Percentiles rank a stretch among this genome's conserved stretches.
phyloP scores from a whole-genome alignment of 2,329 filamentous ascomycete species.

The Phaeosphaeria sp. region DNA sequence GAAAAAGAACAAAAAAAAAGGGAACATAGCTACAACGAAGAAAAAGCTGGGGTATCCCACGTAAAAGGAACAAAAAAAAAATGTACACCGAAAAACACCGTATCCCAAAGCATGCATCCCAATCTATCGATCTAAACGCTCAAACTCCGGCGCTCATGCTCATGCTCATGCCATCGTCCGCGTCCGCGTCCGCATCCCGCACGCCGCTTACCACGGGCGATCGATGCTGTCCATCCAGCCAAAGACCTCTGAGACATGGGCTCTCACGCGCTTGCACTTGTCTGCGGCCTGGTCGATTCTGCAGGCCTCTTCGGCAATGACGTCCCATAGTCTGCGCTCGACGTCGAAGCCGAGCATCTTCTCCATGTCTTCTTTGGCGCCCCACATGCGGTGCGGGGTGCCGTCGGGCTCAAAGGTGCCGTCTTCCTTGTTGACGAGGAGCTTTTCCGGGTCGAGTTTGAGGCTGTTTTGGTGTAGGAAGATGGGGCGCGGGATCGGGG shows the following conservation, averaged over 20 bases:
- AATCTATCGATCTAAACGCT: neutral
- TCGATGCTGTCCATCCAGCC: conserved; percentile 12
- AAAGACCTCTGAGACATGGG: conserved; percentile 26
- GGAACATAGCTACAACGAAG: neutral
- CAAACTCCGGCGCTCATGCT: neutral
- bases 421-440: conserved; percentile 14
- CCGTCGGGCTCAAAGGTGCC: conserved; percentile 15
- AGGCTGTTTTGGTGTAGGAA: conserved; percentile 32
- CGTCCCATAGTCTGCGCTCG: conserved; percentile 34
- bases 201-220: conserved; percentile 3
- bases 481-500: conserved; percentile 12
- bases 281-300: conserved; percentile 12
- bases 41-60: neutral
- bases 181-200: no score
- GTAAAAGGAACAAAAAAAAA: neutral
- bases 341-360: conserved; percentile 30
- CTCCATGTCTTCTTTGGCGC: conserved; percentile 12
- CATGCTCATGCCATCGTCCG: no score
- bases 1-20: neutral
- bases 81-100: neutral
- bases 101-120: no score
- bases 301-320: conserved; percentile 28
- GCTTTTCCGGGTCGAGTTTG: conserved; percentile 21
- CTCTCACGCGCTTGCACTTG: conserved; percentile 16
- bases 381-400: conserved; percentile 28